A percentile compares a stretch with the other conserved stretches of the same genome.
phyloP scores from a whole-genome alignment of 2,329 filamentous ascomycete species.

The Pseudogymnoascus sp. region DNA sequence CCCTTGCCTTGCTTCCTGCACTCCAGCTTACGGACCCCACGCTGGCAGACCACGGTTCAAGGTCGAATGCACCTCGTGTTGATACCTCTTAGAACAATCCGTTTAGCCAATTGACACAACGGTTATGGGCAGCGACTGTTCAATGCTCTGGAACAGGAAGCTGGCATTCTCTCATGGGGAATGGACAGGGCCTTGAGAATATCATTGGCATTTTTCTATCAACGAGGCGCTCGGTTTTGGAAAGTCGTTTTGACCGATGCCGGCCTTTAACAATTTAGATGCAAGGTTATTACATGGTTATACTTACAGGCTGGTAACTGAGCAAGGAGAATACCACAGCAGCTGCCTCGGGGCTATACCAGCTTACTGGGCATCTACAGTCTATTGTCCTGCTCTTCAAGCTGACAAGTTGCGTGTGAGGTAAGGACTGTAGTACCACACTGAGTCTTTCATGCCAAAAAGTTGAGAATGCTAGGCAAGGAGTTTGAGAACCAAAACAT shows the following conservation, averaged over 20 bases:
- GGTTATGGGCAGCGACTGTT: too few species aligned
- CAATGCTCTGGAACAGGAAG: neutral
- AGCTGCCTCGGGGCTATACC: neutral
- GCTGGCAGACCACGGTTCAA: neutral
- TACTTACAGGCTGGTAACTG: neutral
- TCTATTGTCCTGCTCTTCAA: neutral
- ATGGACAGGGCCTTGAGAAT: neutral
- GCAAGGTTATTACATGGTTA: neutral
- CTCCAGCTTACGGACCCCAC: neutral
- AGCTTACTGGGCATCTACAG: neutral
- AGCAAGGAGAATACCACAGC: neutral
- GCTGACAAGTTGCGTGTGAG: neutral
- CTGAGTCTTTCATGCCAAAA: neutral
- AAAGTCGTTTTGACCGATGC: neutral
- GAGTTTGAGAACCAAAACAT: neutral
- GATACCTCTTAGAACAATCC: neutral
- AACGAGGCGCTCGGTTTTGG: neutral
- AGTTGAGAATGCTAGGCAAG: neutral
- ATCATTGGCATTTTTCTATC: neutral
- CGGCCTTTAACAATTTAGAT: neutral
- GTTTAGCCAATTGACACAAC: neutral
- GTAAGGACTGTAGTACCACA: neutral
- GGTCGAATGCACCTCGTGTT: neutral
- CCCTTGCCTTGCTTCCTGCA: neutral
- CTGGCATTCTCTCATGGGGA: neutral